phyloP scores from a whole-genome alignment of 805 yeast species.

The Kodamaea leandrae region DNA sequence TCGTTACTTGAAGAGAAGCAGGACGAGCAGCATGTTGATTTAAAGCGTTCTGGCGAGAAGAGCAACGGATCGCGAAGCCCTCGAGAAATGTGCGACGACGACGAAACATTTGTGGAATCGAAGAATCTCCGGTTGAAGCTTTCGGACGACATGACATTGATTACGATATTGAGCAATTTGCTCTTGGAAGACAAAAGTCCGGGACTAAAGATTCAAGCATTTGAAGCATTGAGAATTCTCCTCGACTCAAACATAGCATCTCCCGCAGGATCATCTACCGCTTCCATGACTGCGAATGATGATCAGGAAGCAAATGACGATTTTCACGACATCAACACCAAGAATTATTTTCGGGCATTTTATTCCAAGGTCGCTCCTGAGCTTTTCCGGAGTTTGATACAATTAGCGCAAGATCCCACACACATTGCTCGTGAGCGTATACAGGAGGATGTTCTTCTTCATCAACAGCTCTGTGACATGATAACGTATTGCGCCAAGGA shows the following conservation, averaged over 20 bases:
- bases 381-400: slow-evolving; percentile 49
- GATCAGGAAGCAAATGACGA: slow-evolving; percentile 19
- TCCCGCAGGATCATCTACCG: slow-evolving; percentile 10
- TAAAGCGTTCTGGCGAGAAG: neutral
- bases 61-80: slow-evolving; percentile 2
- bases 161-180: slow-evolving; percentile 55
- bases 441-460: slow-evolving; percentile 40
- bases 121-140: slow-evolving; percentile 29
- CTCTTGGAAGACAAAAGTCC: slow-evolving; percentile 61
- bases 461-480: slow-evolving; percentile 66
- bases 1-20: neutral
- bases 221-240: slow-evolving; percentile 75
- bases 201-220: slow-evolving; percentile 77
- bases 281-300: slow-evolving; percentile 10
- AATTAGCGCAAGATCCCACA: slow-evolving; percentile 7
- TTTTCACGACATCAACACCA: slow-evolving; percentile 35
- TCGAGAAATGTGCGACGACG: slow-evolving; percentile 11
- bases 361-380: slow-evolving; percentile 60
- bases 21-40: neutral
- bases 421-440: slow-evolving; percentile 5
- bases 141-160: slow-evolving; percentile 58
- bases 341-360: slow-evolving; percentile 54
- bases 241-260: slow-evolving; percentile 55
- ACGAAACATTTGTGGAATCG: slow-evolving; percentile 14
- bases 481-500: slow-evolving; percentile 63